Evolutionary conservation across 208 protist genomes (phyloP).

Genomic region (Angomonas desouzai): DNA sequence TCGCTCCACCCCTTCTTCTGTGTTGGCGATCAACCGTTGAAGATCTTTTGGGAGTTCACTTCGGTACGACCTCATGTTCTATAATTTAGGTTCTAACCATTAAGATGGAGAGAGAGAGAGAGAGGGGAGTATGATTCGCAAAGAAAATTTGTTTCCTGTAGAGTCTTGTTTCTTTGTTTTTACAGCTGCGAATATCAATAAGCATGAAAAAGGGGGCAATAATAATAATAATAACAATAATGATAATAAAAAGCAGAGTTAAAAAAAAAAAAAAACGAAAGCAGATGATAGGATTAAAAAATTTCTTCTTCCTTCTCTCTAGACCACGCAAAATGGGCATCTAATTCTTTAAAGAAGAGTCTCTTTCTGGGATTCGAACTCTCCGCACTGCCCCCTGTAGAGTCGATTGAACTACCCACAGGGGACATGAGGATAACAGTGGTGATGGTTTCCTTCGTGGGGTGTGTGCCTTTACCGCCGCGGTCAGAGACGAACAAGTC

Average conservation of each 20-base stretch:
- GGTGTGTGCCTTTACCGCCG: neutral
- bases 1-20: slow-evolving; percentile 55
- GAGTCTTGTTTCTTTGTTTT: slow-evolving; percentile 1
- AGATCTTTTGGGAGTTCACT: slow-evolving; percentile 36
- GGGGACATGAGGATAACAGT: slow-evolving; percentile 1
- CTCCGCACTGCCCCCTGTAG: neutral
- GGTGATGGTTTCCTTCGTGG: no score
- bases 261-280: slow-evolving; percentile 21
- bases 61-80: slow-evolving; percentile 14
- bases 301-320: slow-evolving; percentile 9
- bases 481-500: neutral
- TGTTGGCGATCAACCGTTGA: slow-evolving; percentile 56
- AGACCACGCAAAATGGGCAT: neutral
- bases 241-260: no score
- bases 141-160: neutral
- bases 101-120: slow-evolving; percentile 10
- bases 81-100: neutral
- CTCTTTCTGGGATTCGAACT: neutral
- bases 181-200: no score
- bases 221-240: no score
- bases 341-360: neutral
- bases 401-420: neutral
- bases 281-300: slow-evolving; percentile 12
- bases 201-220: no score
- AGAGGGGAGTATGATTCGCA: neutral